These are phyloP conservation scores for Rhinocladiella similis DNA, from an alignment of 2,329 filamentous ascomycete genomes.

Conservation along the genomic window DNA sequence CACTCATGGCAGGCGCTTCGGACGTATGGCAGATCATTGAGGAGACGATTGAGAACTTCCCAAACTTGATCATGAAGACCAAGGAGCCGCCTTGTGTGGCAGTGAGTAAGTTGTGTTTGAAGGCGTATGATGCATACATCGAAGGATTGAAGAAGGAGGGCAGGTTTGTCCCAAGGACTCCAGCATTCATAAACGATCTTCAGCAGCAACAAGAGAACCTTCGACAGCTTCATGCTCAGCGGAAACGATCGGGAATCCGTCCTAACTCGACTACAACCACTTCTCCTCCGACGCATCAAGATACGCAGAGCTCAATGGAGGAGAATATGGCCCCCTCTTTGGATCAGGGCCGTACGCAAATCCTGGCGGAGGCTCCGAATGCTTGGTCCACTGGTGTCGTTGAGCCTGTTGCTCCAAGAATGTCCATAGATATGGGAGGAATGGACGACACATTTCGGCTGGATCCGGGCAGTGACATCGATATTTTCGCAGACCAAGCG, in stretches of 20 bases:
- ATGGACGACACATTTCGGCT: background rate
- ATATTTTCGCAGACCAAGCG: background rate
- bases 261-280: too few relatives aligned
- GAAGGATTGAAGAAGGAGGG: conserved; percentile 19
- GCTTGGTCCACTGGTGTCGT: background rate
- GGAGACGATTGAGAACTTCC: conserved; percentile 37
- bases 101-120: conserved; percentile 36
- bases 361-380: background rate
- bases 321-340: too few relatives aligned
- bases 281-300: too few relatives aligned
- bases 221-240: background rate
- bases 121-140: conserved; percentile 32
- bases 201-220: background rate
- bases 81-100: conserved; percentile 35
- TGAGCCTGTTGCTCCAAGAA: background rate
- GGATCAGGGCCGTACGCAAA: background rate
- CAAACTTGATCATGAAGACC: conserved; percentile 29
- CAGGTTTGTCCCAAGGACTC: background rate
- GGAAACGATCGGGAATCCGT: background rate
- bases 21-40: conserved; percentile 39
- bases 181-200: background rate
- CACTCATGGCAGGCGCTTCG: conserved; percentile 32
- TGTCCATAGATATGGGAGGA: background rate
- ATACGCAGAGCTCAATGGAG: too few relatives aligned
- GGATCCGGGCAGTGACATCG: background rate